Evolutionary conservation across 371 early-diverging fungal species (phyloP).

Genomic region (Lichtheimia ornata): DNA sequence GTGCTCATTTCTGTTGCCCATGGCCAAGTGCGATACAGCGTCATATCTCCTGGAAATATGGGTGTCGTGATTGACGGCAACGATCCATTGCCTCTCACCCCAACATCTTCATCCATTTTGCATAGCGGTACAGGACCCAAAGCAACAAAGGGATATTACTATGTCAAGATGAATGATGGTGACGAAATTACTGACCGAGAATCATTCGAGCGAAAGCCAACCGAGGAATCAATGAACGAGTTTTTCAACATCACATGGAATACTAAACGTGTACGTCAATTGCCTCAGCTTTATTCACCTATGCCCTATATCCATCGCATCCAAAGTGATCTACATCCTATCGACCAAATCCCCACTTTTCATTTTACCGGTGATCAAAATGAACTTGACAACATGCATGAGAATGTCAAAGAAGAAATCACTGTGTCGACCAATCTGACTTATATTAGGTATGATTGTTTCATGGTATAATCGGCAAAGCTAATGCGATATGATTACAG

Average conservation of each 20-base stretch:
- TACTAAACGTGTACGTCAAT: slow-evolving; percentile 12
- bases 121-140: slow-evolving; percentile 8
- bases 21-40: neutral
- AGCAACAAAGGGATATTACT: slow-evolving; percentile 6
- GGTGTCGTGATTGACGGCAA: slow-evolving; percentile 14
- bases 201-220: slow-evolving; percentile 1
- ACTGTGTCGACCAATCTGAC: slow-evolving; percentile 21
- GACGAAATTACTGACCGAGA: neutral
- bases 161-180: neutral
- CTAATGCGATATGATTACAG: neutral
- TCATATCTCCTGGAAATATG: neutral
- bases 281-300: slow-evolving; percentile 5
- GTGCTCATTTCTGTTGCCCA: neutral
- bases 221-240: slow-evolving; percentile 12
- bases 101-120: slow-evolving; percentile 7
- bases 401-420: slow-evolving; percentile 13
- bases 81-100: neutral
- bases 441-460: slow-evolving; percentile 26
- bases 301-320: slow-evolving; percentile 8
- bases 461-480: neutral
- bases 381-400: slow-evolving; percentile 23
- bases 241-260: slow-evolving; percentile 20
- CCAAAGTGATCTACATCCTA: slow-evolving; percentile 11
- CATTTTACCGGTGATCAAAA: slow-evolving; percentile 22
- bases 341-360: slow-evolving; percentile 33